phyloP scores from a whole-genome alignment of 2,329 filamentous ascomycete species.

The Pseudocercospora fijiensis region DNA sequence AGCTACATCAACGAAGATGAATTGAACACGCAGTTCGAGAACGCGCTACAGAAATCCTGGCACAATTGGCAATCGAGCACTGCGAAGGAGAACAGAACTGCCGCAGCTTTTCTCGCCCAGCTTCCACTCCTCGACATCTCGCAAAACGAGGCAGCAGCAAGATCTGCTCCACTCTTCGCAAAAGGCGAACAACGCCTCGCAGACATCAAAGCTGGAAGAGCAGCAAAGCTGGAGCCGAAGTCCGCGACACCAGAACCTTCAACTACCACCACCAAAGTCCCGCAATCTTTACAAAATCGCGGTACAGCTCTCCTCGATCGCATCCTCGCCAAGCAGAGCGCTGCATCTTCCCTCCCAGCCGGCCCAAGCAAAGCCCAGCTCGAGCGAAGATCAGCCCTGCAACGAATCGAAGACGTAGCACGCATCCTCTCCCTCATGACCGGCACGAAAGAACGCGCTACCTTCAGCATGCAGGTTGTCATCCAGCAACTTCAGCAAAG shows the following conservation, averaged over 20 bases:
- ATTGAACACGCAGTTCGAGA: slow-evolving; percentile 53
- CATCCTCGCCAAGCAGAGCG: slow-evolving; percentile 52
- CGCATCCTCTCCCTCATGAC: slow-evolving; percentile 46
- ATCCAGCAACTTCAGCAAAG: slow-evolving; percentile 47
- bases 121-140: slow-evolving; percentile 59
- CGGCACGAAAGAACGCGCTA: slow-evolving; percentile 40
- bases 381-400: slow-evolving; percentile 48
- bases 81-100: slow-evolving; percentile 42
- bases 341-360: slow-evolving; percentile 24
- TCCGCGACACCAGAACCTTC: slow-evolving; percentile 5
- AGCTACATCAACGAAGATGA: slow-evolving; percentile 38
- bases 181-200: slow-evolving; percentile 69
- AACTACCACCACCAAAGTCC: slow-evolving; percentile 37
- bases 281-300: slow-evolving; percentile 40
- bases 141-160: slow-evolving; percentile 51
- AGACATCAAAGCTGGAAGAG: slow-evolving; percentile 60
- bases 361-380: slow-evolving; percentile 46
- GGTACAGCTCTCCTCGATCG: slow-evolving; percentile 51
- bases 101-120: slow-evolving; percentile 54
- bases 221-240: slow-evolving; percentile 29
- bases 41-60: slow-evolving; percentile 49
- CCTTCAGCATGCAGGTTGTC: slow-evolving; percentile 47
- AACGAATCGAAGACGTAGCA: slow-evolving; percentile 48
- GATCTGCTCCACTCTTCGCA: slow-evolving; percentile 58
- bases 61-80: slow-evolving; percentile 38